A percentile compares a stretch with the other conserved stretches of the same genome.
These are phyloP conservation scores for Pythium pectinolyticum DNA, from an alignment of 352 stramenopile species.

Conservation along the genomic window DNA sequence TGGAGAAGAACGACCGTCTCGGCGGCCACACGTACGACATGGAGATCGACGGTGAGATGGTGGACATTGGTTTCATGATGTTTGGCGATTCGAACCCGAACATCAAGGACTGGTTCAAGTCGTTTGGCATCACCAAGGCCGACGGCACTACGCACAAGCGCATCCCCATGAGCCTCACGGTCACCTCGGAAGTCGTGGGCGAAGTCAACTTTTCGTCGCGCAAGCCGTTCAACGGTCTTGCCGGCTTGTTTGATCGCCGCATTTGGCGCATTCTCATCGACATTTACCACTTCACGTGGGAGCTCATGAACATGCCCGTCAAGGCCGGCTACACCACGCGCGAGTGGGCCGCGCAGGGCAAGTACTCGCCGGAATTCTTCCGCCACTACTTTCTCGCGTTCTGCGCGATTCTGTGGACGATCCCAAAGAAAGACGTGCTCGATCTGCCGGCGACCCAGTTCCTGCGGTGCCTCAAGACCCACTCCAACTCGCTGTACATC, in stretches of 20 bases:
- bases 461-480: conserved; percentile 84
- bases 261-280: conserved; percentile 85
- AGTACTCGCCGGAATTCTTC: conserved; percentile 85
- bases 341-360: conserved; percentile 65
- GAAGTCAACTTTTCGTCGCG: conserved; percentile 88
- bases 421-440: conserved; percentile 83
- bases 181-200: conserved; percentile 76
- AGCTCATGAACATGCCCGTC: conserved; percentile 83
- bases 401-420: conserved; percentile 84
- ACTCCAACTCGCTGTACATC: conserved; percentile 87
- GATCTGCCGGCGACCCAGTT: conserved; percentile 83
- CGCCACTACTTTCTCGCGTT: conserved; percentile 88
- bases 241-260: conserved; percentile 70
- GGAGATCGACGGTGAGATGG: conserved; percentile 83
- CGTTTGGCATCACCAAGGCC: conserved; percentile 80
- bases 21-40: conserved; percentile 86
- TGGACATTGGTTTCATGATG: conserved; percentile 91
- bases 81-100: conserved; percentile 89
- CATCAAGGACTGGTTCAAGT: conserved; percentile 90
- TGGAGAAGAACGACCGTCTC: conserved; percentile 81
- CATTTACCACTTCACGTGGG: conserved; percentile 87
- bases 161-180: conserved; percentile 87
- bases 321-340: conserved; percentile 73
- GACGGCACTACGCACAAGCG: conserved; percentile 84
- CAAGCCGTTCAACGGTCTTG: conserved; percentile 63